These are phyloP conservation scores for Nadsonia commutata DNA, from an alignment of 1,139 yeast genomes.

Conservation along the genomic window DNA sequence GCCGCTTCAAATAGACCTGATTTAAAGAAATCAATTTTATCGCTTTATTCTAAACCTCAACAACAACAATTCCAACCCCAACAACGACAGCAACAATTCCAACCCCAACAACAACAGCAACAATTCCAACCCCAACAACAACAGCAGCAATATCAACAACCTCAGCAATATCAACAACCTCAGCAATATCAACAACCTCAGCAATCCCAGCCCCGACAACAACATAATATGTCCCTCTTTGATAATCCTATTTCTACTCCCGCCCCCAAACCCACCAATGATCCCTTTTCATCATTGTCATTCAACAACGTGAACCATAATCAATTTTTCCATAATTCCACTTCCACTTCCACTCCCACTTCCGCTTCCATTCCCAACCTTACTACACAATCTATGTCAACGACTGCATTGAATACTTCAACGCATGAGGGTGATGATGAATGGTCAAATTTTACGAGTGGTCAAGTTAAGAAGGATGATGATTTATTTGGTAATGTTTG, in stretches of 20 bases:
- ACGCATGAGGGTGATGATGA: conserved; percentile 10
- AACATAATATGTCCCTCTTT: conserved; percentile 8
- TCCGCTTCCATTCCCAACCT: conserved; percentile 1
- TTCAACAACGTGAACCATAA: conserved; percentile 7
- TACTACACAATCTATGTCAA: conserved; percentile 7
- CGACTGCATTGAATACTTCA: conserved; percentile 4
- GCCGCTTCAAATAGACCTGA: conserved; percentile 59
- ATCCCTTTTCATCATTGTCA: conserved; percentile 9
- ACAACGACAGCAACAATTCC: conserved; percentile 4
- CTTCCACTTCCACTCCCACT: conserved; percentile 8
- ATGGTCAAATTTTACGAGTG: conserved; percentile 15
- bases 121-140: conserved; percentile 1
- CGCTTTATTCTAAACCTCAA: conserved; percentile 75
- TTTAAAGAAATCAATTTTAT: conserved; percentile 76
- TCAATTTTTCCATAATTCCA: conserved; percentile 2
- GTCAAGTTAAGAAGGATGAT: conserved; percentile 31
- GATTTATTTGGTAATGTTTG: conserved; percentile 59
- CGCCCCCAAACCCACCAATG: conserved; percentile 7
- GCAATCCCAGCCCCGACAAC: conserved; percentile 5
- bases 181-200: conserved; percentile 1
- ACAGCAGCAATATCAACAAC: conserved; percentile 6
- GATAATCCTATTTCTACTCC: conserved; percentile 8
- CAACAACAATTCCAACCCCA: conserved; percentile 11
- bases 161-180: not conserved
- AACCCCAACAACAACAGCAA: conserved; percentile 3